These are phyloP conservation scores for Retiboletus fuscus DNA, from an alignment of 1,284 basidiomycete species.

Conservation along the genomic window DNA sequence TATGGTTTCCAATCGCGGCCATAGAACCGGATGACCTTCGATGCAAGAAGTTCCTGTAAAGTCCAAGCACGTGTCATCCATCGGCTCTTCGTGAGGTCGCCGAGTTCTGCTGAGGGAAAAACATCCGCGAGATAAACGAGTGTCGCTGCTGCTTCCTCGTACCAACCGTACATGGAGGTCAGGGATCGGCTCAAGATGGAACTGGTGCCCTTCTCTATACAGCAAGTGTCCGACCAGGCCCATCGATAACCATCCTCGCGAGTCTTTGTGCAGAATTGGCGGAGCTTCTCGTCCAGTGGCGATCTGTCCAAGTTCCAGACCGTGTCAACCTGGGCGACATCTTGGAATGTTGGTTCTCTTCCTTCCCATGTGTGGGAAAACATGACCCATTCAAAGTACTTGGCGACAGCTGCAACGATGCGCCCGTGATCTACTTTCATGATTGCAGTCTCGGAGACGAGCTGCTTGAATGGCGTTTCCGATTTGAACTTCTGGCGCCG, in stretches of 20 bases:
- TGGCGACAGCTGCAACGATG: neutral
- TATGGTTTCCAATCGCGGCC: constrained; percentile 24
- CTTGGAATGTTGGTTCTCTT: constrained; percentile 30
- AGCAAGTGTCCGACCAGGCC: constrained; percentile 14
- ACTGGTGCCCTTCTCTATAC: constrained; percentile 22
- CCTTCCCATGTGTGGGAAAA: neutral
- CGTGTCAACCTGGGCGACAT: constrained; percentile 16
- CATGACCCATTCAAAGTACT: too few relatives aligned
- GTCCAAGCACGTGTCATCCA: constrained; percentile 38
- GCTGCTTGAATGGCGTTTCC: constrained; percentile 13
- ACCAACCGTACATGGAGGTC: constrained; percentile 32
- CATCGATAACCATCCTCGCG: neutral
- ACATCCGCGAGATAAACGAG: constrained; percentile 23
- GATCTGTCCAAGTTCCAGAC: constrained; percentile 21
- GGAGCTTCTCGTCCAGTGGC: too few relatives aligned
- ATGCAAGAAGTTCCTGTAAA: constrained; percentile 30
- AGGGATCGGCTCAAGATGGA: constrained; percentile 19
- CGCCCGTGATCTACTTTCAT: constrained; percentile 2
- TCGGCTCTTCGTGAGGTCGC: constrained; percentile 19
- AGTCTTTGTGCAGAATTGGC: constrained; percentile 25
- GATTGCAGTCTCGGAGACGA: neutral
- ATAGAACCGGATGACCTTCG: constrained; percentile 29
- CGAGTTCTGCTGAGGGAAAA: neutral
- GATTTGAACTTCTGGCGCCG: constrained; percentile 23
- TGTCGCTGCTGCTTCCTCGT: constrained; percentile 14